Evolutionary conservation across 2,329 filamentous ascomycete species (phyloP).

Genomic region (Neocucurbitaria cava): DNA sequence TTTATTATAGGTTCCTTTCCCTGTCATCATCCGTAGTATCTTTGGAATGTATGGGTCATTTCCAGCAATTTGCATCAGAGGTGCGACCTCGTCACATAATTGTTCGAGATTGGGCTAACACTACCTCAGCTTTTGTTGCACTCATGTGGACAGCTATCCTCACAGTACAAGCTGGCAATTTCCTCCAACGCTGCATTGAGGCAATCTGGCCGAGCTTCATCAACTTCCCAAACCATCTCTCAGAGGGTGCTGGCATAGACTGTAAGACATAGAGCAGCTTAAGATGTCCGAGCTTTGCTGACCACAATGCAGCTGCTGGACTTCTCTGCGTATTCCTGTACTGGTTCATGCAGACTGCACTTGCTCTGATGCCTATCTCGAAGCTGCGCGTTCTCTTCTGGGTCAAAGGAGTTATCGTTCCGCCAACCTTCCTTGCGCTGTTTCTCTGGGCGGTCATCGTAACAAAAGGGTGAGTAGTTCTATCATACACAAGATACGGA

Average conservation of each 20-base stretch:
- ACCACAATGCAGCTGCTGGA: constrained; percentile 48
- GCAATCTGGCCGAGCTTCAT: constrained; percentile 52
- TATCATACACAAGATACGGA: background rate
- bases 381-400: constrained; percentile 55
- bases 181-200: constrained; percentile 53
- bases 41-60: constrained; percentile 56
- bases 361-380: constrained; percentile 54
- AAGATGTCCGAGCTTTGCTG: background rate
- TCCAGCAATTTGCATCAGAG: constrained; percentile 53
- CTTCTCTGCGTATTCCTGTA: constrained; percentile 61
- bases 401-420: constrained; percentile 53
- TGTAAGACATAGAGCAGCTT: constrained; percentile 21
- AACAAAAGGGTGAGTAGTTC: constrained; percentile 43
- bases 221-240: constrained; percentile 49
- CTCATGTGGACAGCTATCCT: constrained; percentile 58
- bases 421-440: constrained; percentile 53
- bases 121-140: constrained; percentile 48
- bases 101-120: background rate
- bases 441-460: constrained; percentile 55
- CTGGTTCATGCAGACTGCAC: constrained; percentile 56
- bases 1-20: constrained; percentile 36
- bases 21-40: constrained; percentile 53
- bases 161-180: constrained; percentile 55
- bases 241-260: constrained; percentile 36
- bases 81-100: constrained; percentile 2